Percentiles rank a stretch among this genome's conserved stretches.
These are phyloP conservation scores for Phytophthora ramorum DNA, from an alignment of 352 stramenopile genomes.

Conservation along the genomic window DNA sequence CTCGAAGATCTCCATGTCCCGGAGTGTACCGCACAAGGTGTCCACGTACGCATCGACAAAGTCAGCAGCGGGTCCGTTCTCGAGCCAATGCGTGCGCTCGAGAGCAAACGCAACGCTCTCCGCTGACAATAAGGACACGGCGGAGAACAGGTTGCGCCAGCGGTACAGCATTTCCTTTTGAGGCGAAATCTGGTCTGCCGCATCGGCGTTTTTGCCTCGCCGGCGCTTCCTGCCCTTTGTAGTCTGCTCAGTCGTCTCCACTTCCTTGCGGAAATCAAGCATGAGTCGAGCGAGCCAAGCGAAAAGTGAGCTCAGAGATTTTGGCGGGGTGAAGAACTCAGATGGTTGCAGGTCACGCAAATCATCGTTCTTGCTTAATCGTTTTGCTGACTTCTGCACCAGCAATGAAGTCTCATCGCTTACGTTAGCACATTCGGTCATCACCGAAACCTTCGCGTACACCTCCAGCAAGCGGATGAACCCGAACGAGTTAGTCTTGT, in stretches of 20 bases:
- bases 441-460: conserved; percentile 67
- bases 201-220: conserved; percentile 42
- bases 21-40: conserved; percentile 52
- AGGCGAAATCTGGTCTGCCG: conserved; percentile 35
- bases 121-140: conserved; percentile 59
- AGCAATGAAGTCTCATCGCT: conserved; percentile 56
- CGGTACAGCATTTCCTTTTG: conserved; percentile 56
- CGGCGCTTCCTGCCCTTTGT: conserved; percentile 61
- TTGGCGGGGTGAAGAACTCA: conserved; percentile 63
- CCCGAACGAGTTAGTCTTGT: conserved; percentile 61
- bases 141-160: conserved; percentile 79
- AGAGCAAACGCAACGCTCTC: conserved; percentile 76
- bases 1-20: conserved; percentile 63
- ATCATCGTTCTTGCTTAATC: conserved; percentile 47
- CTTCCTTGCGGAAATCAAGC: conserved; percentile 52
- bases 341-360: conserved; percentile 64
- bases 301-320: conserved; percentile 50
- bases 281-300: conserved; percentile 63
- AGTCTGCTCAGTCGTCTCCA: conserved; percentile 42
- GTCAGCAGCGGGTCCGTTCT: conserved; percentile 44
- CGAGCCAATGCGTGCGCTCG: conserved; percentile 46
- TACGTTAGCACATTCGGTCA: conserved; percentile 59
- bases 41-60: conserved; percentile 62
- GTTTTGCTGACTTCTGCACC: conserved; percentile 49
- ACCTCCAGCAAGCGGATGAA: conserved; percentile 76